Conservation (phyloP, 108 stramenopile genomes). For the Fistulifera solaris region DNA sequence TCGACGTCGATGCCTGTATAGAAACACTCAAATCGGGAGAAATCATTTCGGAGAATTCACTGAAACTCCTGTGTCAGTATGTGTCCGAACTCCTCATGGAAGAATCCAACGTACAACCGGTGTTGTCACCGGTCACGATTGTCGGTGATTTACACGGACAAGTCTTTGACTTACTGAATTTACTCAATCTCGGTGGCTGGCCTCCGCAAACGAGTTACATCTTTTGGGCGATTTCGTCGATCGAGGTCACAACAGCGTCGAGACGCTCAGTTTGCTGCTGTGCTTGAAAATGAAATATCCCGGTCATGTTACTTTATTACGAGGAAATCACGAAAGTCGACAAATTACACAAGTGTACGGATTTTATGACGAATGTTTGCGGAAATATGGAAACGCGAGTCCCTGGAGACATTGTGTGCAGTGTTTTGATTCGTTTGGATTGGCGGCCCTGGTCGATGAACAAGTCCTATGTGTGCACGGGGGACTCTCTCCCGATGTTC, state of each 20-base stretch:
- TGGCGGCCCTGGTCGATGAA: constrained; percentile 92
- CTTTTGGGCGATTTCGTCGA: constrained; percentile 94
- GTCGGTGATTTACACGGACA: constrained; percentile 96
- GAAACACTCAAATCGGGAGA: constrained; percentile 68
- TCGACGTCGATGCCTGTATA: constrained; percentile 77
- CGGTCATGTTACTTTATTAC: constrained; percentile 75
- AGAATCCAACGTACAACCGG: constrained; percentile 83
- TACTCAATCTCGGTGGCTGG: constrained; percentile 62
- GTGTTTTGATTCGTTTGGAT: constrained; percentile 96
- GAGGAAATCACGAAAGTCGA: constrained; percentile 95
- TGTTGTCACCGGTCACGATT: constrained; percentile 73
- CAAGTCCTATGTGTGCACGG: constrained; percentile 93
- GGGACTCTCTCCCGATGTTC: constrained; percentile 89
- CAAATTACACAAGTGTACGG: constrained; percentile 98
- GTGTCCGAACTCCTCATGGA: constrained; percentile 70
- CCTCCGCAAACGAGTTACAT: constrained; percentile 77
- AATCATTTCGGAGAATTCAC: constrained; percentile 54
- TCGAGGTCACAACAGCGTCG: constrained; percentile 90
- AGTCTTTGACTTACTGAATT: constrained; percentile 84
- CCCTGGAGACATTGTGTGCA: constrained; percentile 87
- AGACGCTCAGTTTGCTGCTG: constrained; percentile 75
- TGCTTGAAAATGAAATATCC: constrained; percentile 83
- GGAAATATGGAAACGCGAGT: constrained; percentile 97
- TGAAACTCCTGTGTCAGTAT: constrained; percentile 40
- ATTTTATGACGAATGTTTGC: constrained; percentile 97